These are phyloP conservation scores for Syzygium oleosum DNA, from an alignment of 345 rosid genomes.

Conservation along the genomic window DNA sequence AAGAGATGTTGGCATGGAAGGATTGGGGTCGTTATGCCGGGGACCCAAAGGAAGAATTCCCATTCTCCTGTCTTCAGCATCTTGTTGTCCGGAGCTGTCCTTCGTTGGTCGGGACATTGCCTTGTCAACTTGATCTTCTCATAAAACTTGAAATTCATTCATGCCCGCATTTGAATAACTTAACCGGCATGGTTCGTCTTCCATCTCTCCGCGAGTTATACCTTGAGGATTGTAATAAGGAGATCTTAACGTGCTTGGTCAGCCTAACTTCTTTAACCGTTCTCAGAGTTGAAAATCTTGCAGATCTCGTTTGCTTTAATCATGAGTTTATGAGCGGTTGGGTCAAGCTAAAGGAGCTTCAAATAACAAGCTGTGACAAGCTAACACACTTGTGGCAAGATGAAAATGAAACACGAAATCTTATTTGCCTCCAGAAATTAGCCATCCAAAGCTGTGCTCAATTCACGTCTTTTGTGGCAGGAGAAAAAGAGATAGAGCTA, in stretches of 20 bases:
- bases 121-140: background rate
- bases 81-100: fast-evolving
- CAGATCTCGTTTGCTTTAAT: background rate
- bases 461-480: background rate
- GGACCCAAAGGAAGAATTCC: background rate
- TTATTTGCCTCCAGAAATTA: background rate
- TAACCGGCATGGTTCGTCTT: no score
- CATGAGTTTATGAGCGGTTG: fast-evolving
- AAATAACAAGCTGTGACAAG: background rate
- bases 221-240: background rate
- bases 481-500: background rate
- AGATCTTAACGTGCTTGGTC: fast-evolving
- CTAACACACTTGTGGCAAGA: background rate
- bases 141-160: background rate
- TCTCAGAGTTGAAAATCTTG: fast-evolving
- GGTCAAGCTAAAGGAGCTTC: background rate
- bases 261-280: background rate
- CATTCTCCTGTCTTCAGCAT: background rate
- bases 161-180: background rate
- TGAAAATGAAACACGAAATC: background rate
- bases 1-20: background rate
- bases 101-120: background rate
- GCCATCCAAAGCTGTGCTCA: background rate
- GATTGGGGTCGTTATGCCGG: background rate
- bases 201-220: background rate